These are phyloP conservation scores for Candida taoyuanica DNA, from an alignment of 805 yeast genomes.

Conservation along the genomic window DNA sequence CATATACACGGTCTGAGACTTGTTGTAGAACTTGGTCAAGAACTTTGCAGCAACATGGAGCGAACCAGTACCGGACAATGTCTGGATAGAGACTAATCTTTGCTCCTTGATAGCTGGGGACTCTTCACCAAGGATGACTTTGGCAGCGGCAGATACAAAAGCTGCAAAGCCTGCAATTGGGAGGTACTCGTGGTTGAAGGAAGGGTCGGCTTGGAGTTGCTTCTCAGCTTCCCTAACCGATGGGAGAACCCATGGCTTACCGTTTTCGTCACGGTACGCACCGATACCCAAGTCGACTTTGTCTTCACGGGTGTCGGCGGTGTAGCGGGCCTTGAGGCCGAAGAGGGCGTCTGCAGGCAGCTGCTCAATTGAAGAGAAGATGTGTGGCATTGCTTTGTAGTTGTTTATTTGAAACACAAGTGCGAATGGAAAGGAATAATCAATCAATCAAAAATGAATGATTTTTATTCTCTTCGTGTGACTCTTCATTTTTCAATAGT, in stretches of 20 bases:
- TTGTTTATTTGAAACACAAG: too few relatives aligned
- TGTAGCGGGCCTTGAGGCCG: constrained; percentile 66
- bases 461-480: too few relatives aligned
- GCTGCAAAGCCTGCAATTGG: constrained; percentile 73
- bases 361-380: constrained; percentile 48
- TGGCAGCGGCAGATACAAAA: constrained; percentile 67
- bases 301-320: constrained; percentile 49
- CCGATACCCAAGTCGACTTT: constrained; percentile 90
- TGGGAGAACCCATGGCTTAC: constrained; percentile 69
- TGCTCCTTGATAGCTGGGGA: constrained; percentile 45
- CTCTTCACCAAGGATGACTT: constrained; percentile 63
- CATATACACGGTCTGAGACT: constrained; percentile 53
- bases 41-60: constrained; percentile 77
- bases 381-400: constrained; percentile 21
- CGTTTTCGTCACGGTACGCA: constrained; percentile 64
- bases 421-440: neutral
- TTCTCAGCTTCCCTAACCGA: constrained; percentile 67
- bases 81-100: constrained; percentile 61
- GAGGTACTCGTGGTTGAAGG: constrained; percentile 81
- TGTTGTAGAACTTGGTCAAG: constrained; percentile 29
- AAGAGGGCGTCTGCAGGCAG: constrained; percentile 87
- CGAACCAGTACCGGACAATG: constrained; percentile 88
- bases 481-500: neutral
- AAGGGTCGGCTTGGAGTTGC: constrained; percentile 51
- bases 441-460: neutral